Evolutionary conservation across 306 rosid species (phyloP).

Genomic region (Fragaria iinumae): DNA sequence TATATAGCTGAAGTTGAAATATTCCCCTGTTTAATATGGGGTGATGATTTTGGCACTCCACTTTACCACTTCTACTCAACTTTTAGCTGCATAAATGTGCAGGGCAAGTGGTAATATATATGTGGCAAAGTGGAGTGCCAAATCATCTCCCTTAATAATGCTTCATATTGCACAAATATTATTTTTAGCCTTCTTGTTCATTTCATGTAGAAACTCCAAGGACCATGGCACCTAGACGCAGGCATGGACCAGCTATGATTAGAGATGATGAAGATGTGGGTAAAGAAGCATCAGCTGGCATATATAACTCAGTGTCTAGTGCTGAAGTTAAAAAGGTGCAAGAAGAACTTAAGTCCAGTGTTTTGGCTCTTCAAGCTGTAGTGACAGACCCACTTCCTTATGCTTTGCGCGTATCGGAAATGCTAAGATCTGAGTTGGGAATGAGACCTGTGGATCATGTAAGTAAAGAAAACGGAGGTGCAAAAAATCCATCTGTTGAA

Average conservation of each 20-base stretch:
- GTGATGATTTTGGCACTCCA: background rate
- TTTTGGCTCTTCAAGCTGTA: constrained; percentile 45
- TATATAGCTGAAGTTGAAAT: background rate
- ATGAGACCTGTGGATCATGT: constrained; percentile 25
- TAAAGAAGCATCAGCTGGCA: constrained; percentile 2
- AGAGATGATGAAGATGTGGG: constrained; percentile 37
- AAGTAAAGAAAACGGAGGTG: constrained; percentile 15
- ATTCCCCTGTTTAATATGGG: background rate
- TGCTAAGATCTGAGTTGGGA: constrained; percentile 40
- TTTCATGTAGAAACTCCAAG: constrained; percentile 34
- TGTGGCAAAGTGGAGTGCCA: background rate
- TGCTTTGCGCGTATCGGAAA: constrained; percentile 49
- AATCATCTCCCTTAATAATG: background rate
- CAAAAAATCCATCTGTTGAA: constrained; percentile 31
- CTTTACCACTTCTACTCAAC: background rate
- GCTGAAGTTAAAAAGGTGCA: constrained; percentile 44
- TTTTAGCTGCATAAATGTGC: background rate
- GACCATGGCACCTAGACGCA: constrained; percentile 31
- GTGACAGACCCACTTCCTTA: constrained; percentile 82
- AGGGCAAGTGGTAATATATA: background rate
- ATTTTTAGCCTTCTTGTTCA: background rate
- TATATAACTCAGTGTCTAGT: constrained; percentile 27
- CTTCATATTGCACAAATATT: background rate
- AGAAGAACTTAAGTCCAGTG: constrained; percentile 66
- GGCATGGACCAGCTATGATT: constrained; percentile 54